These are phyloP conservation scores for Alliaria petiolata DNA, from an alignment of 345 rosid genomes.

Conservation along the genomic window DNA sequence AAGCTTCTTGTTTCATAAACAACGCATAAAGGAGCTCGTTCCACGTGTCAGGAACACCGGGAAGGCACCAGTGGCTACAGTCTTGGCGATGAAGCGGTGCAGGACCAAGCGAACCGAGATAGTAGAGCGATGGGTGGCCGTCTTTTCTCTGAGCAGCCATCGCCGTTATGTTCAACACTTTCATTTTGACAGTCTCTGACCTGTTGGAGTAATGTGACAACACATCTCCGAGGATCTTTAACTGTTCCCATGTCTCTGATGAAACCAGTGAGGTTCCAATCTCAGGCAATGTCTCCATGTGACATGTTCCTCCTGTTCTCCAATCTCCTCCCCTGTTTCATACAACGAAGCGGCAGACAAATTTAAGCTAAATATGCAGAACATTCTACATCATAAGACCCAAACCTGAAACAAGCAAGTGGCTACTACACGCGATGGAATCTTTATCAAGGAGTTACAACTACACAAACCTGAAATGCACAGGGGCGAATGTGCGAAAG, in stretches of 20 bases:
- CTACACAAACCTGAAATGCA: conserved; percentile 66
- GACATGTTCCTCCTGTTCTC: conserved; percentile 44
- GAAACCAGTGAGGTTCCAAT: conserved; percentile 34
- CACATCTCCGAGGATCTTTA: conserved; percentile 35
- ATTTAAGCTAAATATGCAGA: not conserved
- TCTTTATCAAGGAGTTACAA: not conserved
- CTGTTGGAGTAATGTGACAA: conserved; percentile 29
- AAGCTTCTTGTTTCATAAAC: conserved; percentile 30
- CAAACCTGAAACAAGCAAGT: too few relatives aligned
- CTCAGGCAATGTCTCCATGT: conserved; percentile 70
- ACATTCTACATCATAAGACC: not conserved
- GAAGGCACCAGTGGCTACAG: conserved; percentile 94
- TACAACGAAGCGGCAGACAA: not conserved
- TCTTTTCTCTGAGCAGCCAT: conserved; percentile 66
- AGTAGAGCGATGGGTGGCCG: conserved; percentile 70
- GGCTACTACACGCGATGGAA: too few relatives aligned
- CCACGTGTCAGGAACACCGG: conserved; percentile 54
- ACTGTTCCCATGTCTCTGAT: conserved; percentile 35
- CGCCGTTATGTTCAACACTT: conserved; percentile 57
- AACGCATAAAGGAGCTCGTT: conserved; percentile 33
- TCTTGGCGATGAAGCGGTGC: conserved; percentile 64
- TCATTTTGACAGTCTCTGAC: conserved; percentile 33
- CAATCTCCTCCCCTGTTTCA: conserved; percentile 56
- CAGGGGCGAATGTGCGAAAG: conserved; percentile 73
- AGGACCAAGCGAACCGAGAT: conserved; percentile 47